Conservation (phyloP, 495 filamentous ascomycete genomes). For the Penicillium fimorum region DNA sequence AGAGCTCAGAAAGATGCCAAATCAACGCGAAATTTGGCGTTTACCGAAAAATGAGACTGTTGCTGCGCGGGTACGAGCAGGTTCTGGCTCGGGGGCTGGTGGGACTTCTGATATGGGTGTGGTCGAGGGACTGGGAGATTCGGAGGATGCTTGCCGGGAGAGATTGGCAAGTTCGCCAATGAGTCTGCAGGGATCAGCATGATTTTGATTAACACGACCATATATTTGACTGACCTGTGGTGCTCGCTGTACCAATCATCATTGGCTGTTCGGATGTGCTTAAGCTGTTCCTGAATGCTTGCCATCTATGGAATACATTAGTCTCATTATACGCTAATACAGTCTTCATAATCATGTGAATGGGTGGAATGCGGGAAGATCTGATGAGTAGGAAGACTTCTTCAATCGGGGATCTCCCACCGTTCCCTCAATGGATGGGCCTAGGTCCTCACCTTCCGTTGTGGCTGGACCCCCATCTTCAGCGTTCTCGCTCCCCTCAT, state of each 20-base stretch:
- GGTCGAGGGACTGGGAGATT: constrained; percentile 32
- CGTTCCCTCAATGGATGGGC: constrained; percentile 55
- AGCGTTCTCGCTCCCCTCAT: constrained; percentile 30
- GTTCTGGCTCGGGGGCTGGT: constrained; percentile 25
- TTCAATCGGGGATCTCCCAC: constrained; percentile 49
- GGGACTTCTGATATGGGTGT: constrained; percentile 33
- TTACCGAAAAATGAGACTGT: constrained; percentile 16
- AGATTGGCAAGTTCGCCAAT: constrained; percentile 44
- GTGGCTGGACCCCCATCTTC: constrained; percentile 40
- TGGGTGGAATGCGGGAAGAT: constrained; percentile 36
- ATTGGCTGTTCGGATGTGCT: constrained; percentile 44
- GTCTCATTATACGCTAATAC: constrained; percentile 22
- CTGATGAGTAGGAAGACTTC: constrained; percentile 34
- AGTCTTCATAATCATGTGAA: constrained; percentile 31
- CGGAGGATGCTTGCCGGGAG: constrained; percentile 37
- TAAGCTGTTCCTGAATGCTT: constrained; percentile 54
- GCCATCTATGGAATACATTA: constrained; percentile 43
- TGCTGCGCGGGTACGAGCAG: constrained; percentile 14
- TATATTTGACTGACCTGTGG: constrained; percentile 33
- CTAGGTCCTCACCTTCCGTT: constrained; percentile 54
- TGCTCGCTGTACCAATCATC: constrained; percentile 50
- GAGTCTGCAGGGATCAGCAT: constrained; percentile 28
- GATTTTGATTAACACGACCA: background rate
- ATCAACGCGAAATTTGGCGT: background rate
- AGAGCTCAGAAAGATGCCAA: constrained; percentile 1